These are phyloP conservation scores for Margaritispora aquatica DNA, from an alignment of 495 filamentous ascomycete genomes.

Conservation along the genomic window DNA sequence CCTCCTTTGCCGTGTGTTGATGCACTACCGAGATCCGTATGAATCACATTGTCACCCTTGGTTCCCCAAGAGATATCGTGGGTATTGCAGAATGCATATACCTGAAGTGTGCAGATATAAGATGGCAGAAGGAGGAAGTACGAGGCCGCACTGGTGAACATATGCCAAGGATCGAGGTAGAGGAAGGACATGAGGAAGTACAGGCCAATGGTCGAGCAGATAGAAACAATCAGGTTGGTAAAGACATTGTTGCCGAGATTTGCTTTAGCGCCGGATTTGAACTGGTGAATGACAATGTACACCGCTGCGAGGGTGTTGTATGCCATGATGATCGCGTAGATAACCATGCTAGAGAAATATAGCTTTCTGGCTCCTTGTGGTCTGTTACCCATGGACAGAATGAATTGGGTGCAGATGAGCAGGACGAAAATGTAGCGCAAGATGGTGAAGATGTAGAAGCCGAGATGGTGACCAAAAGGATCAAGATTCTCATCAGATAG, in stretches of 20 bases:
- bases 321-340: conserved; percentile 88
- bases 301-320: conserved; percentile 87
- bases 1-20: conserved; percentile 61
- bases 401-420: conserved; percentile 91
- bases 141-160: conserved; percentile 90
- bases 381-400: conserved; percentile 96
- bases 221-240: conserved; percentile 90
- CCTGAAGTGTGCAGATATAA: conserved; percentile 96
- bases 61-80: conserved; percentile 99
- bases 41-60: conserved; percentile 93
- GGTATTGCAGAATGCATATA: conserved; percentile 99
- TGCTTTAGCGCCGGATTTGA: conserved; percentile 49
- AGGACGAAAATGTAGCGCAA: conserved; percentile 80
- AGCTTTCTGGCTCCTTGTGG: conserved; percentile 94
- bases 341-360: conserved; percentile 79
- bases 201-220: conserved; percentile 79
- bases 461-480: conserved; percentile 83
- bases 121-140: conserved; percentile 88
- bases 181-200: conserved; percentile 96
- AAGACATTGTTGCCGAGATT: conserved; percentile 77
- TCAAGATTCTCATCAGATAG: conserved; percentile 74
- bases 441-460: conserved; percentile 77
- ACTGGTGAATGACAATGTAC: conserved; percentile 78
- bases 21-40: conserved; percentile 85
- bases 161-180: conserved; percentile 98